Evolutionary conservation across 148 eudicot species (phyloP).

Genomic region (Tetragonia tetragonoides): DNA sequence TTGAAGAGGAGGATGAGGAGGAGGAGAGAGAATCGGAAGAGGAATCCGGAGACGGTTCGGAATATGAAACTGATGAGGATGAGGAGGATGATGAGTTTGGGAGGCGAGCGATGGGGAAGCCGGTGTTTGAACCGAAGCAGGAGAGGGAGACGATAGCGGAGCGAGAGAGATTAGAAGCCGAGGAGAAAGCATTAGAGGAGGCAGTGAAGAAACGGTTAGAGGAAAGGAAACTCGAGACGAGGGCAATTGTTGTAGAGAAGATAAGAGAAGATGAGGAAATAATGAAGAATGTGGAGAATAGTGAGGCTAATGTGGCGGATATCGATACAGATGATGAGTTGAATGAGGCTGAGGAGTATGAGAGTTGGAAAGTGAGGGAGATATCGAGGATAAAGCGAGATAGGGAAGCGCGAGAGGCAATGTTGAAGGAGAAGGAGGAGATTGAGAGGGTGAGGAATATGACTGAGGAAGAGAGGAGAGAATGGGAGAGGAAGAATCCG

Average conservation of each 20-base stretch:
- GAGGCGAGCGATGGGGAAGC: conserved; percentile 54
- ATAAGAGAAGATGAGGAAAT: conserved; percentile 50
- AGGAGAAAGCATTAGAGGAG: conserved; percentile 59
- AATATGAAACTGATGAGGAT: conserved; percentile 74
- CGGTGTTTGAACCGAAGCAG: conserved; percentile 68
- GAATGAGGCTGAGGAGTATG: conserved; percentile 92
- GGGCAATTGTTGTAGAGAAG: conserved; percentile 63
- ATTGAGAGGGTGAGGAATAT: conserved; percentile 88
- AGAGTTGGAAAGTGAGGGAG: conserved; percentile 84
- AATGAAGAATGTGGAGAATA: conserved; percentile 43
- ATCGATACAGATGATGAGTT: conserved; percentile 90
- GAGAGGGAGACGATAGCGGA: conserved; percentile 74
- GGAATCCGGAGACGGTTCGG: conserved; percentile 38
- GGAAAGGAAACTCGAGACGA: conserved; percentile 60
- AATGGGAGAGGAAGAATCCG: conserved; percentile 90
- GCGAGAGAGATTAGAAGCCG: conserved; percentile 57
- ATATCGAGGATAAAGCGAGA: conserved; percentile 90
- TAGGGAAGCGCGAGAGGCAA: conserved; percentile 80
- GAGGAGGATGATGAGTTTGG: conserved; percentile 51
- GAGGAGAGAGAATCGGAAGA: conserved; percentile 35
- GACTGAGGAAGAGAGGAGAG: conserved; percentile 95
- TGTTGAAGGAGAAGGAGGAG: conserved; percentile 88
- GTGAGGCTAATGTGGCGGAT: conserved; percentile 62
- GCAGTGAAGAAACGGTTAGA: conserved; percentile 44
- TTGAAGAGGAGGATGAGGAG: conserved; percentile 59